A percentile compares a stretch with the other conserved stretches of the same genome.
Evolutionary conservation across 306 rosid species (phyloP).

Genomic region (Vigna angularis): DNA sequence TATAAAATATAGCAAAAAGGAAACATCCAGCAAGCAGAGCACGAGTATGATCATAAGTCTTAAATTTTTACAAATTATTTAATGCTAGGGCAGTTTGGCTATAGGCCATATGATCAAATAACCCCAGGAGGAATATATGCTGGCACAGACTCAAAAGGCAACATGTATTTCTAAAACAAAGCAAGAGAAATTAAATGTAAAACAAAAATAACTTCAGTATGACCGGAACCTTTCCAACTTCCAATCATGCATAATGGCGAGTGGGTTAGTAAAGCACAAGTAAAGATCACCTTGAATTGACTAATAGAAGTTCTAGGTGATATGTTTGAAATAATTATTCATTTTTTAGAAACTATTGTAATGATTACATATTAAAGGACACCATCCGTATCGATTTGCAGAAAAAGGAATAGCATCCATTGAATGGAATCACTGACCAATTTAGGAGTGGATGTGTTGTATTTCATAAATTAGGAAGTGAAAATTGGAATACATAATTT

Average conservation of each 20-base stretch:
- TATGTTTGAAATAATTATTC: background rate
- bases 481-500: background rate
- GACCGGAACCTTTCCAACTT: background rate
- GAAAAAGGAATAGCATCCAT: conserved; percentile 3
- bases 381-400: background rate
- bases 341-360: background rate
- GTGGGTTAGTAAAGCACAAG: background rate
- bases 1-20: background rate
- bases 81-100: background rate
- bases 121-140: background rate
- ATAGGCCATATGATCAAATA: background rate
- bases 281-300: background rate
- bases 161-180: background rate
- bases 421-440: conserved; percentile 17
- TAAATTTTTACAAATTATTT: background rate
- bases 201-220: background rate
- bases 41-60: background rate
- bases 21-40: background rate
- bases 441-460: background rate
- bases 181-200: background rate
- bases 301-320: background rate
- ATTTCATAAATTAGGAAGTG: background rate
- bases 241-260: too few species aligned
- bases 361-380: background rate
- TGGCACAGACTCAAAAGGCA: background rate